A percentile compares a stretch with the other conserved stretches of the same genome.
These are phyloP conservation scores for Acacia crassicarpa DNA, from an alignment of 306 rosid genomes.

Conservation along the genomic window DNA sequence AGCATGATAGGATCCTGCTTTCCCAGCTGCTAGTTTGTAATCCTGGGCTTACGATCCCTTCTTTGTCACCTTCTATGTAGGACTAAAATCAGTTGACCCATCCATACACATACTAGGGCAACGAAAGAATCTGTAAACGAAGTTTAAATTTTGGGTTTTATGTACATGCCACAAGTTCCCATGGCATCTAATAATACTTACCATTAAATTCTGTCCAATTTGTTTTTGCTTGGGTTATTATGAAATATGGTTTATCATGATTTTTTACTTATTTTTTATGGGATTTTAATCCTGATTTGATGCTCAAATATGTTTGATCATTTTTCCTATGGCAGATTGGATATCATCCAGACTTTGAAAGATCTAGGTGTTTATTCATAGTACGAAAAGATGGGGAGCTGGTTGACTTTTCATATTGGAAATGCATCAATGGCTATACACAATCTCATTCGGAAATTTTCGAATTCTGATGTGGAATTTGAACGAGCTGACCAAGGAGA, in stretches of 20 bases:
- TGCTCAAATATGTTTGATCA: constrained; percentile 15
- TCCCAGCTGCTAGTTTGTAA: neutral
- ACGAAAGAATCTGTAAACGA: neutral
- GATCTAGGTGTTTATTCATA: constrained; percentile 89
- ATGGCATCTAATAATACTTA: neutral
- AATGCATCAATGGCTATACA: constrained; percentile 98
- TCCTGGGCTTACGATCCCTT: neutral
- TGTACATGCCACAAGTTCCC: neutral
- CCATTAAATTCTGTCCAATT: constrained; percentile 5
- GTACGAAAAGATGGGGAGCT: constrained; percentile 80
- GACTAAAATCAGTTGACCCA: neutral
- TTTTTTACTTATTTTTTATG: neutral
- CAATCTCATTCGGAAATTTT: too few species aligned
- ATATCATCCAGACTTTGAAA: constrained; percentile 85
- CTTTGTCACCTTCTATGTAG: neutral
- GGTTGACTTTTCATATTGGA: constrained; percentile 97
- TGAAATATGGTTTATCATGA: neutral
- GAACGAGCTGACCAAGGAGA: too few species aligned
- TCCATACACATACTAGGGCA: too few species aligned
- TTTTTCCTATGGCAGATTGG: constrained; percentile 62
- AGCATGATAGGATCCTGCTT: neutral
- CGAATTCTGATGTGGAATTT: too few species aligned
- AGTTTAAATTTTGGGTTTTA: neutral
- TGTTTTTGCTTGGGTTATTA: constrained; percentile 9
- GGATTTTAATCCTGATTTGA: constrained; percentile 17